Percentiles rank a stretch among this genome's conserved stretches.
These are phyloP conservation scores for Zarea fungicola DNA, from an alignment of 2,329 filamentous ascomycete species.

Conservation along the genomic window DNA sequence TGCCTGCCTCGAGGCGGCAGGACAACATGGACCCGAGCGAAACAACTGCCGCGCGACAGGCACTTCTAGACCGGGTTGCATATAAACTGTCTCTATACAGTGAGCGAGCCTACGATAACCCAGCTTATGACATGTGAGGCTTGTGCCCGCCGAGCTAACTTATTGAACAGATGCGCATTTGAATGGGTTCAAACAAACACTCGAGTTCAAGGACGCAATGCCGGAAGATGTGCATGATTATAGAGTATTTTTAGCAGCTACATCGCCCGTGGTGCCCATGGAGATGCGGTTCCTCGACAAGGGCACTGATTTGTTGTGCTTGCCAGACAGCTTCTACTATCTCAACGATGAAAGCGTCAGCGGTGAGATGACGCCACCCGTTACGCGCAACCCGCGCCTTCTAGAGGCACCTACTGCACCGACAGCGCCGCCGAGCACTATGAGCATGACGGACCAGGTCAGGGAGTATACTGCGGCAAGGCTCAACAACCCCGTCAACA, in stretches of 20 bases:
- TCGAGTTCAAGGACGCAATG: neutral
- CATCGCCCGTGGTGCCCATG: slow-evolving; percentile 49
- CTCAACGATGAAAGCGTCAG: slow-evolving; percentile 1
- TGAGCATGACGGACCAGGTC: neutral
- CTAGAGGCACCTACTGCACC: slow-evolving; percentile 1
- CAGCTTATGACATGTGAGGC: too few relatives aligned
- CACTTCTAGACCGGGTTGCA: slow-evolving; percentile 57
- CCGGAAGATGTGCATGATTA: slow-evolving; percentile 32
- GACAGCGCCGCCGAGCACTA: neutral
- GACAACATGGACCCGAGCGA: slow-evolving; percentile 51
- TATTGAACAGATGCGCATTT: slow-evolving; percentile 36
- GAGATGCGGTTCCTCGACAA: slow-evolving; percentile 58
- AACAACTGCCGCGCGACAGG: slow-evolving; percentile 54
- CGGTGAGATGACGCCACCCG: neutral
- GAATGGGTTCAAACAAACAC: neutral
- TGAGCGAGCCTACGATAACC: slow-evolving; percentile 30
- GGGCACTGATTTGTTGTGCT: slow-evolving; percentile 48
- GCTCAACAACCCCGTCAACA: neutral
- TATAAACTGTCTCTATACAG: slow-evolving; percentile 65
- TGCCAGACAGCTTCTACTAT: slow-evolving; percentile 16
- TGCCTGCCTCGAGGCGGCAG: slow-evolving; percentile 55
- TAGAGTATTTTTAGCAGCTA: slow-evolving; percentile 49
- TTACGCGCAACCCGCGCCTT: neutral
- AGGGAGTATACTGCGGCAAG: neutral
- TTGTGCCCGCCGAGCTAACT: too few relatives aligned